These are phyloP conservation scores for Raddia distichophylla DNA, from an alignment of 176 grass and related monocot genomes.

Conservation along the genomic window DNA sequence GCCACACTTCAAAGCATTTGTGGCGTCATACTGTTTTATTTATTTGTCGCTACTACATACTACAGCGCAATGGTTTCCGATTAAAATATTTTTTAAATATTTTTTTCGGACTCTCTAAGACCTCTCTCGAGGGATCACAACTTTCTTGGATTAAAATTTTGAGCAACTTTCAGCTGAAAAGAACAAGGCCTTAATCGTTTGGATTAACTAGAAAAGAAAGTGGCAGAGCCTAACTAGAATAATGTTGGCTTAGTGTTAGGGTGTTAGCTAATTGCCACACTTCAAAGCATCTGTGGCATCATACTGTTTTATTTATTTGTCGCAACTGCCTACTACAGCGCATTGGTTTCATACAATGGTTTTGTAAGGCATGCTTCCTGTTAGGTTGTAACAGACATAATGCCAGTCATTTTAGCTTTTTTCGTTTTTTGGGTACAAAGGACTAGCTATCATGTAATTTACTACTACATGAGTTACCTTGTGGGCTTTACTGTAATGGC, in stretches of 20 bases:
- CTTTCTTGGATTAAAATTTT: no score
- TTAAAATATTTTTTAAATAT: no score
- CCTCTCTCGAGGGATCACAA: no score
- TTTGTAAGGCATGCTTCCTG: constrained; percentile 6
- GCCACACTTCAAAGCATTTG: constrained; percentile 5
- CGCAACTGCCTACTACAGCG: not conserved
- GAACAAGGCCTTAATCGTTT: not conserved
- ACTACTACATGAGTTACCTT: not conserved
- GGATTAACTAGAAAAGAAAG: not conserved
- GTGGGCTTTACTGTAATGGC: not conserved
- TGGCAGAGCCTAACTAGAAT: not conserved
- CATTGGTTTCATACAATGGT: not conserved
- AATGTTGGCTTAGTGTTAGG: constrained; percentile 25
- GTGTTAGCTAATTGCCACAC: constrained; percentile 8
- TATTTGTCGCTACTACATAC: not conserved
- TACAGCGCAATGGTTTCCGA: not conserved
- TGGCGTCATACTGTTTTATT: not conserved
- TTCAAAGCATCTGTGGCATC: not conserved
- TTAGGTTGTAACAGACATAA: not conserved
- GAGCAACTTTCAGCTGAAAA: no score
- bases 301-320: not conserved
- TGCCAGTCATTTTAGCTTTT: not conserved
- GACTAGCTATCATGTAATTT: constrained; percentile 8
- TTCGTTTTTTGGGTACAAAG: not conserved
- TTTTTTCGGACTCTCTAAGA: no score